Conservation (phyloP, 1,284 basidiomycete species). For the Moesziomyces antarcticus region DNA sequence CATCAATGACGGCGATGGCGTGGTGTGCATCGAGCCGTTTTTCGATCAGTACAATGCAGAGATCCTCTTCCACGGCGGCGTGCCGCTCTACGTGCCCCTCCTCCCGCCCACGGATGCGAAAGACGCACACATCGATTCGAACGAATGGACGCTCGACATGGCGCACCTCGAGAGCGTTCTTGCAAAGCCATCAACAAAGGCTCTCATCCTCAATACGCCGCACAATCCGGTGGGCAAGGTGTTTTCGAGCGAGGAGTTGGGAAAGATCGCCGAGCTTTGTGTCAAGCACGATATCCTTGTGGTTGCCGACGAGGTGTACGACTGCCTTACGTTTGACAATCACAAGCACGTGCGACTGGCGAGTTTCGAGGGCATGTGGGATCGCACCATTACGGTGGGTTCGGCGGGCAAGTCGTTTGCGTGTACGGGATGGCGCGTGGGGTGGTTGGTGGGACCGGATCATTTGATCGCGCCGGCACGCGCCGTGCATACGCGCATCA, state of each 20-base stretch:
- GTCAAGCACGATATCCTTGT: constrained; percentile 93
- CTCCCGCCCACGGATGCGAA: constrained; percentile 76
- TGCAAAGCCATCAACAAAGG: constrained; percentile 79
- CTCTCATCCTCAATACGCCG: constrained; percentile 74
- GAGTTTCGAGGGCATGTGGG: constrained; percentile 85
- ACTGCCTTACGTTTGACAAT: constrained; percentile 88
- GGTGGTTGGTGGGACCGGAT: constrained; percentile 90
- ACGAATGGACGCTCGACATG: constrained; percentile 72
- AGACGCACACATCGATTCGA: constrained; percentile 50
- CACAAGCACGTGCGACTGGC: constrained; percentile 92
- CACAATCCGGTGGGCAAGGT: constrained; percentile 84
- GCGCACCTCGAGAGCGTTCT: constrained; percentile 78
- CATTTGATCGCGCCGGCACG: constrained; percentile 86
- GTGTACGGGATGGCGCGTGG: constrained; percentile 96
- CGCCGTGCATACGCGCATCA: constrained; percentile 90
- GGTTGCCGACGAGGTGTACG: constrained; percentile 93
- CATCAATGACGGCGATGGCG: constrained; percentile 77
- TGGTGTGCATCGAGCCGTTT: constrained; percentile 94
- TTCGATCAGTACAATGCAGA: constrained; percentile 87
- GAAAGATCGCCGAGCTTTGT: constrained; percentile 83
- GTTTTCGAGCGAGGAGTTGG: constrained; percentile 84
- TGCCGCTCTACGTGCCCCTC: constrained; percentile 92
- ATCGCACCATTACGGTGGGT: constrained; percentile 84
- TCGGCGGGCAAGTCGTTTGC: constrained; percentile 89
- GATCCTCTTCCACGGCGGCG: constrained; percentile 74